These are phyloP conservation scores for Candida tammaniensis DNA, from an alignment of 805 yeast genomes.

Conservation along the genomic window DNA sequence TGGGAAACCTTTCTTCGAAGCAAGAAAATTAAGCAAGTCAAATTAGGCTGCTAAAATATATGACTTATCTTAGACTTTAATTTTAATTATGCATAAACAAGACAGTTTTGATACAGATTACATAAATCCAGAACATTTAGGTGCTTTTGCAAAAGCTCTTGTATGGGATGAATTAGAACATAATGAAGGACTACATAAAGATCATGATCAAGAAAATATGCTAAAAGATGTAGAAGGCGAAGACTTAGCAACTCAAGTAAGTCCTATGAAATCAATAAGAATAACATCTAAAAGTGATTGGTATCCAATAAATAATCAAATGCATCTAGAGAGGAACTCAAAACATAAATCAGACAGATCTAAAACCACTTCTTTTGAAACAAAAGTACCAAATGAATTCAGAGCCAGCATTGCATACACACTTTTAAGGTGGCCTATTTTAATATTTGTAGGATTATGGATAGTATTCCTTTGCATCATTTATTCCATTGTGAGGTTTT, in stretches of 20 bases:
- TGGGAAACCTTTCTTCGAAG: conserved; percentile 7
- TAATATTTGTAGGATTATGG: conserved; percentile 55
- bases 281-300: conserved; percentile 28
- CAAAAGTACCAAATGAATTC: conserved; percentile 29
- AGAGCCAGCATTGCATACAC: conserved; percentile 31
- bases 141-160: conserved; percentile 39
- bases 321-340: conserved; percentile 1
- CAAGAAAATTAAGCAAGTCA: no score
- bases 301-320: conserved; percentile 19
- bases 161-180: conserved; percentile 34
- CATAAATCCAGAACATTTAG: conserved; percentile 34
- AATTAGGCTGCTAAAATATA: no score
- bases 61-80: no score
- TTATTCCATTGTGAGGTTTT: conserved; percentile 53
- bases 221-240: conserved; percentile 4
- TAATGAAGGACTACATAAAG: neutral
- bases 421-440: conserved; percentile 64
- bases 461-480: conserved; percentile 44
- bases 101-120: conserved; percentile 17
- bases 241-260: neutral
- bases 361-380: conserved; percentile 3
- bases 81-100: no score
- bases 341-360: conserved; percentile 10
- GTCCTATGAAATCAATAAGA: conserved; percentile 10
- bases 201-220: conserved; percentile 1